phyloP scores from a whole-genome alignment of 1,284 basidiomycete species.

The Apiotrichum sp. region DNA sequence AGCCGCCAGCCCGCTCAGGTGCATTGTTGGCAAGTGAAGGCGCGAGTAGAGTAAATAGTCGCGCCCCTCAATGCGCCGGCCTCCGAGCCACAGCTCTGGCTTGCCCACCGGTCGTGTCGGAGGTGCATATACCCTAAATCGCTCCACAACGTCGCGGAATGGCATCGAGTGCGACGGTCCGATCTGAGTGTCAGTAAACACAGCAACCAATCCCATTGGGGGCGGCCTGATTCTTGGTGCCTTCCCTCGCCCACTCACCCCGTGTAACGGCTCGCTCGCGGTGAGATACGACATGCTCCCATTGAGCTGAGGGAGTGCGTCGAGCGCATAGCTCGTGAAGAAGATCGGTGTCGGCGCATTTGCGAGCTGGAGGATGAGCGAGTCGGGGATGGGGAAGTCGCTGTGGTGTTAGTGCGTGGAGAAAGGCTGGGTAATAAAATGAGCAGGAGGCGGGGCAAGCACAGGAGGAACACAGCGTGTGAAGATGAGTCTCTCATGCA shows the following conservation, averaged over 20 bases:
- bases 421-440: neutral
- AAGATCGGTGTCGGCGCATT: conserved; percentile 85
- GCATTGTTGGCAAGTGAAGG: conserved; percentile 78
- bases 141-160: conserved; percentile 81
- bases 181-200: conserved; percentile 23
- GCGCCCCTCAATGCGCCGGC: conserved; percentile 66
- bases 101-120: conserved; percentile 67
- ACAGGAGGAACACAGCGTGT: neutral
- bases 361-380: conserved; percentile 60
- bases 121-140: conserved; percentile 71
- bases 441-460: too few relatives aligned
- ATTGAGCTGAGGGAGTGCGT: conserved; percentile 80
- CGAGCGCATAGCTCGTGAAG: conserved; percentile 84
- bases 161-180: conserved; percentile 62
- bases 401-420: conserved; percentile 10
- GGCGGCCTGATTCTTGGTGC: too few relatives aligned
- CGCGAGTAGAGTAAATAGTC: conserved; percentile 76
- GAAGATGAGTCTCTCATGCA: too few relatives aligned
- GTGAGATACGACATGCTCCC: conserved; percentile 94
- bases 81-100: conserved; percentile 71
- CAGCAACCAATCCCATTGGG: too few relatives aligned
- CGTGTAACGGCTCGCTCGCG: conserved; percentile 70
- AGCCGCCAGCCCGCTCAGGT: conserved; percentile 84
- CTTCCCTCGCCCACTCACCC: conserved; percentile 43
- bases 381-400: conserved; percentile 41